Base-by-base conservation (phyloP, 2,329 filamentous ascomycete genomes). In the Pyrenophora graminea region DNA sequence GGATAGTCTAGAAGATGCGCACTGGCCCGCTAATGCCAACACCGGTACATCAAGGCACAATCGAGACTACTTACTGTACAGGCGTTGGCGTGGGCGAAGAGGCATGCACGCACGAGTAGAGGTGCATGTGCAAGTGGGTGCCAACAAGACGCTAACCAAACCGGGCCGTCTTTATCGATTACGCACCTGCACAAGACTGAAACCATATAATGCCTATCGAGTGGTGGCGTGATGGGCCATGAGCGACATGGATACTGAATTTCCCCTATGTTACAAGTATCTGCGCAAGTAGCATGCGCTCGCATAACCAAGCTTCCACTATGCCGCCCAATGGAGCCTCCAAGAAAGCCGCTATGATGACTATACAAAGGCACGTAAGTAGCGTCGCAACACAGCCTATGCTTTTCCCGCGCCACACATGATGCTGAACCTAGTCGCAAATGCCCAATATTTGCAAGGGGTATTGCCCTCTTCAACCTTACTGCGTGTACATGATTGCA, bases 121-220 rank as follows among this genome's bases (percentile, higher is more conserved):
- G 45, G 58, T 55, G 53, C 27, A 62, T 48, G 53, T 55, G 45
- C 56, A 50, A 44, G 59, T 56, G 58, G 55, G 53, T 54, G 56
- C 57, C 53, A 40, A 48, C 57, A 44, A 55, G 51, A 56, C 42
- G 48, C 62, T 60, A 54, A 36, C 48, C 58, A 50, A 48, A 44
- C 42, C 52, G 48, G 48, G 47, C 53, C 46, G 47, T 54, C 53
- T 27, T 63, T 68, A 71, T 70, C 67, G 67, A 70, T 70, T 69
- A 63, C 59, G 60, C 61, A 69, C 59, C 62, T 63, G 44, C 36
- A 7, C 6, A 7, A 41, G 6, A 19, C 2, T 30, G 6, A 15
- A 15, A 46, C 4, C 33, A 18, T 2, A 39, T 36, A 5, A 25
- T 23, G 13, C 19, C 19, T 3, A 31, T 32, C 12, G 32, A 13